Percentiles rank a stretch among this genome's conserved stretches.
These are phyloP conservation scores for Kluyveromyces starmeri DNA, from an alignment of 805 yeast species.

Conservation along the genomic window DNA sequence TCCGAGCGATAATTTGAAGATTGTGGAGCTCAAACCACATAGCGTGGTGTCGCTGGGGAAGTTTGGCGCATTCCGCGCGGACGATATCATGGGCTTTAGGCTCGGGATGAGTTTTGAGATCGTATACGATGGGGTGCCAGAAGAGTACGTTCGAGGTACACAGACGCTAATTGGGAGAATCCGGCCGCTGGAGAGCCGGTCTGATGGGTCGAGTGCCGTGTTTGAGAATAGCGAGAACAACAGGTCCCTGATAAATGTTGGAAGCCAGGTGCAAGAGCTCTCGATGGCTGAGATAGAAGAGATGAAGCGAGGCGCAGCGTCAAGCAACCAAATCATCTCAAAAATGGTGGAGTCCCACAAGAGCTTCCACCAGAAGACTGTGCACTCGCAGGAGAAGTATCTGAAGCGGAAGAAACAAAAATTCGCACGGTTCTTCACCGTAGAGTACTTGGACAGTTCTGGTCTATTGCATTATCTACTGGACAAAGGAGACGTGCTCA, in stretches of 20 bases:
- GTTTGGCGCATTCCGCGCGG: conserved; percentile 76
- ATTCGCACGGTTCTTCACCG: conserved; percentile 76
- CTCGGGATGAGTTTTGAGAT: conserved; percentile 90
- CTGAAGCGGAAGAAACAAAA: conserved; percentile 86
- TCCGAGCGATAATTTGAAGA: conserved; percentile 74
- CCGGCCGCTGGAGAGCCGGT: conserved; percentile 11
- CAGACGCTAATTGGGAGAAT: conserved; percentile 23
- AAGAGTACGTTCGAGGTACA: conserved; percentile 11
- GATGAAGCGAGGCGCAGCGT: conserved; percentile 61
- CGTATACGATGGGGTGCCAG: conserved; percentile 30
- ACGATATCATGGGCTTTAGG: conserved; percentile 68
- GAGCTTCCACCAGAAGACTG: conserved; percentile 81
- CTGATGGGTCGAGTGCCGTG: background rate
- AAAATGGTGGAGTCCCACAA: conserved; percentile 76
- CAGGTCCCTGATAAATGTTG: conserved; percentile 56
- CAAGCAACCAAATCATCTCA: conserved; percentile 72
- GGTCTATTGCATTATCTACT: conserved; percentile 63
- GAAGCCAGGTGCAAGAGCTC: conserved; percentile 64
- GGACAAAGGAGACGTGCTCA: conserved; percentile 63
- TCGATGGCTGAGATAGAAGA: conserved; percentile 75
- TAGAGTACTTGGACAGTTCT: conserved; percentile 65
- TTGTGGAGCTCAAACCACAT: conserved; percentile 56
- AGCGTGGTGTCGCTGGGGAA: conserved; percentile 72
- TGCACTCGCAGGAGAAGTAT: conserved; percentile 86
- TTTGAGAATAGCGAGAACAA: conserved; percentile 44